A percentile compares a stretch with the other conserved stretches of the same genome.
Conservation (phyloP, 176 grass and related monocot genomes). For the Eragrostis nindensis region DNA sequence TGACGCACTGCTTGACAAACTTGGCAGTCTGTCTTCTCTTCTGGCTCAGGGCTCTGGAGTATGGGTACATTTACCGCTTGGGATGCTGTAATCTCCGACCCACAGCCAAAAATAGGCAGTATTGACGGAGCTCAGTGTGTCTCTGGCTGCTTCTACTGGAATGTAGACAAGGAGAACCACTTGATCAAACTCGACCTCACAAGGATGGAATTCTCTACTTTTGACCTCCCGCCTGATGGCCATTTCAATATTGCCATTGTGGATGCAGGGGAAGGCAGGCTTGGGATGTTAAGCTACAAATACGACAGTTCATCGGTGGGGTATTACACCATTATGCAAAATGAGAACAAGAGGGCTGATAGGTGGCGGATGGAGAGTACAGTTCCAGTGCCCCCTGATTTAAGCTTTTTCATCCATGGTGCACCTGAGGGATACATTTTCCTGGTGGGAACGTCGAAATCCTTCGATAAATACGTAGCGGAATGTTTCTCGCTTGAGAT, state of each 20-base stretch:
- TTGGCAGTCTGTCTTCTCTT: neutral
- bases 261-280: neutral
- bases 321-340: neutral
- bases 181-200: neutral
- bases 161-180: neutral
- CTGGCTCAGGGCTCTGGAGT: neutral
- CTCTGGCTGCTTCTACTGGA: constrained; percentile 2
- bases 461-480: no score
- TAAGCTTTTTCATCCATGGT: neutral
- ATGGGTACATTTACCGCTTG: neutral
- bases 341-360: neutral
- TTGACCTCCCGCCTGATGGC: neutral
- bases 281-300: neutral
- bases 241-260: neutral
- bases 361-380: neutral
- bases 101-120: neutral
- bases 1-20: neutral
- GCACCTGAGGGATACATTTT: neutral
- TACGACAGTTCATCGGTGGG: neutral
- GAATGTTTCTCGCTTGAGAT: neutral
- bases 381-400: neutral
- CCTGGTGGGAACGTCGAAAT: neutral
- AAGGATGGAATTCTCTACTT: neutral
- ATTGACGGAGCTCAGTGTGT: neutral
- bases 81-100: neutral